Base-by-base conservation (phyloP, 2,329 filamentous ascomycete genomes). In the Monosporascus ibericus region DNA sequence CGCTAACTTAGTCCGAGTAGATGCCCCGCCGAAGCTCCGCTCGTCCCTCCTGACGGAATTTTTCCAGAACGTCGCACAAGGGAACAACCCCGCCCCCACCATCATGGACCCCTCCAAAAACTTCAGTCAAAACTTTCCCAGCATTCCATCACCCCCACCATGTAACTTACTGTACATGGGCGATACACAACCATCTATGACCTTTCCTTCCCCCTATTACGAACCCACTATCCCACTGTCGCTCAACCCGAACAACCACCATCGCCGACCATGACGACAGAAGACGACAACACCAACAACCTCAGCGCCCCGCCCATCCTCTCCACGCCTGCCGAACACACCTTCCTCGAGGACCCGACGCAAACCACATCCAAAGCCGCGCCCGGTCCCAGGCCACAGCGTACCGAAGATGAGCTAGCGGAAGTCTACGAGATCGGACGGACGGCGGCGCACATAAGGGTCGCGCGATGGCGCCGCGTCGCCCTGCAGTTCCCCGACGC, bases 401-500 rank as follows among this genome's bases (percentile, higher is more conserved):
- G 65, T 48, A 70, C 72, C 17, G 84, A 92, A 59, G 83, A 88
- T 64, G 87, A 92, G 64, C 75, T 97, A 30, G 74, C 75, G 51
- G 73, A 84, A 40, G 86, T 88, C 48, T 99, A 97, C 74, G 94
- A 99, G 70, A 86, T 96, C 59, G 78, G 81, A 54, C 81, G 89
- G 52, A 96, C 94, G 0, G 80, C 90, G 48, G 70, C 73, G 37
- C 89, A 96, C 69, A 87, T 99, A 47, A 76, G 77, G n/a, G 70
- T 76, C 5, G 87, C 84, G 44, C 78, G 78, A 68, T 95, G 90
- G 81, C 80, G 73, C 56, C 81, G 87, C 48, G 81, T 99, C 34
- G 94, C 91, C 1, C 74, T 99, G n/a, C 94, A 99, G 67, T 97
- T 99, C 61, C 92, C 94, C 0, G 94, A 99, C 71, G 79, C 86